Evolutionary conservation across 2,329 filamentous ascomycete species (phyloP), one percentile per base, ranked within the genome.

Genomic region (Colletotrichum tofieldiae): DNA sequence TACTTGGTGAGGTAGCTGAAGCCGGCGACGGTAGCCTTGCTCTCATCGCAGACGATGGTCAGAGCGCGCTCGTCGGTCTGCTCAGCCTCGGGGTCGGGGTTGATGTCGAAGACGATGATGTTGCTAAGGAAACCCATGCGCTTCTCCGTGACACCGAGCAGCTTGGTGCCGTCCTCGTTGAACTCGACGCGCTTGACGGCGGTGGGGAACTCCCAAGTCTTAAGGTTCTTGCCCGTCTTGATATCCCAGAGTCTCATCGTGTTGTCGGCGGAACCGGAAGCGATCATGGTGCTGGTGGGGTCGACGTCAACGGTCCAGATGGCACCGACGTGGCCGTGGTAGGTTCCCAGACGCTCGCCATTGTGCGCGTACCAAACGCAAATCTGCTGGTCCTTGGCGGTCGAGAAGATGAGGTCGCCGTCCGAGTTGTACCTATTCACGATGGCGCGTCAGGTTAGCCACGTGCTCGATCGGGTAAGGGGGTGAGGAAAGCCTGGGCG

Each of bases 241-340:
- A 98, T 90, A 82, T 99, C 95, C 96, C 96, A 99, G 79, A 99
- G 89, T 80, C 95, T 92, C 85, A 99, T 96, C 55, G 96, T 98
- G 89, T 98, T 98, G 87, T 99, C 96, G 84, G 96, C 96, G 78
- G 95, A 96, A 79, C 96, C 96, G 74, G 94, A 97, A 81, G 96
- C 96, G 81, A 98, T 92, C 81, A 99, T 91, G 79, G 93, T 94
- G 75, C 93, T 94, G 79, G 95, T 95, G 76, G 96, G 95, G 86
- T 98, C 94, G 81, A 98, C 93, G 82, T 99, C 96, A 84, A 99
- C 93, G 75, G 96, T 98, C 96, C 96, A 99, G 87, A 99, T 93
- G 79, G 96, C 96, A 86, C 96, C 96, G 84, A 97, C 93, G 86
- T 99, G 96, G 83, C 96, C 96, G 82, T 94, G 92, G 87, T 98